Conservation (phyloP, 2,329 filamentous ascomycete genomes). For the Calonectria honghensis region DNA sequence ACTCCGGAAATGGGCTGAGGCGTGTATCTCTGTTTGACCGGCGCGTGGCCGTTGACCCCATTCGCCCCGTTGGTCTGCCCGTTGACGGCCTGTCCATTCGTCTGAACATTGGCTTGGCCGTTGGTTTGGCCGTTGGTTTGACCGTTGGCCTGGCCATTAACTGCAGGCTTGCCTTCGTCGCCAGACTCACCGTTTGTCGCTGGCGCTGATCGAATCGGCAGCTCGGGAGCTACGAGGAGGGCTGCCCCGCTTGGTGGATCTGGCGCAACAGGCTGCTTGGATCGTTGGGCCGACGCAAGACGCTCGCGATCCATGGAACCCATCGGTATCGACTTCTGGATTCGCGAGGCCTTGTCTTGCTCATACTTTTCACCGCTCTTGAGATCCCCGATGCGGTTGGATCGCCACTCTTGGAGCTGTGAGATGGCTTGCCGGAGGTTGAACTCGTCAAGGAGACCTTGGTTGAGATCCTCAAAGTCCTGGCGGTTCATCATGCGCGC, state of each 20-base stretch:
- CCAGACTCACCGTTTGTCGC: constrained; percentile 62
- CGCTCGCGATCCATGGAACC: constrained; percentile 89
- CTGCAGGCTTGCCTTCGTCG: constrained; percentile 71
- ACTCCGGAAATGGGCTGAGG: constrained; percentile 76
- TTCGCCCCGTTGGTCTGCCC: constrained; percentile 63
- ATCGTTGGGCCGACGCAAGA: constrained; percentile 82
- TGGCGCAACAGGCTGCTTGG: constrained; percentile 78
- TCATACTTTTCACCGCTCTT: constrained; percentile 94
- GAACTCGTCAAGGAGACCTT: constrained; percentile 91
- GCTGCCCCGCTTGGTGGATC: constrained; percentile 86
- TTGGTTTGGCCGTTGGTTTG: constrained; percentile 67
- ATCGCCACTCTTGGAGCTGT: constrained; percentile 96
- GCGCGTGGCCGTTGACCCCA: constrained; percentile 59
- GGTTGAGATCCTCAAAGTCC: constrained; percentile 91
- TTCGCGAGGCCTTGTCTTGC: constrained; percentile 85
- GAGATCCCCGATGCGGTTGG: constrained; percentile 88
- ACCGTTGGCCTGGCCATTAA: constrained; percentile 73
- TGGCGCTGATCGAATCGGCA: constrained; percentile 76
- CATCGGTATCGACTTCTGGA: constrained; percentile 81
- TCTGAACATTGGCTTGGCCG: constrained; percentile 65
- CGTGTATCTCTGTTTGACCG: constrained; percentile 70
- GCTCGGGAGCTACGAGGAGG: constrained; percentile 85
- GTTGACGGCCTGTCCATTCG: constrained; percentile 71
- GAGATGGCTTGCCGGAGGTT: constrained; percentile 92
- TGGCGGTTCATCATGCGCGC: constrained; percentile 96